phyloP scores from a whole-genome alignment of 1,284 basidiomycete genomes.

The Boletus semigastroideus region DNA sequence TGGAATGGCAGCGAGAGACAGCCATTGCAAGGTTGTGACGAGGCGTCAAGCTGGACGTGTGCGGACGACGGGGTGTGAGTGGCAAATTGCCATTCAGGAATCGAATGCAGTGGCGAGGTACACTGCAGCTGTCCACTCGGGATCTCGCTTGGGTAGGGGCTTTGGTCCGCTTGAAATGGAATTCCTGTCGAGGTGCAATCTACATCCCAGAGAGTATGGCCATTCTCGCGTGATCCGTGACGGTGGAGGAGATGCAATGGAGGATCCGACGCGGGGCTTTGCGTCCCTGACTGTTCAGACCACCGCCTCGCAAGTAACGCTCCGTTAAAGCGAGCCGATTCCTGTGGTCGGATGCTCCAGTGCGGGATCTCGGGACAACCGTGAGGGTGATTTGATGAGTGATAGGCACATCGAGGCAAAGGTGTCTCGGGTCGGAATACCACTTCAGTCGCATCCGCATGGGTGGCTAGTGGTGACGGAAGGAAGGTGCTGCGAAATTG shows the following conservation, averaged over 20 bases:
- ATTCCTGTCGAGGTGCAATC: not conserved
- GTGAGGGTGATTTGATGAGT: not conserved
- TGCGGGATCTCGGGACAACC: not conserved
- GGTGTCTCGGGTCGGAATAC: not conserved
- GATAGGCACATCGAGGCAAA: constrained; percentile 2
- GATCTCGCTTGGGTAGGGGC: not conserved
- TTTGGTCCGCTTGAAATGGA: not conserved
- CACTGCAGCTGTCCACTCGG: constrained; percentile 3
- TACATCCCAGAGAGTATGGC: constrained; percentile 4
- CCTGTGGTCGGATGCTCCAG: constrained; percentile 1
- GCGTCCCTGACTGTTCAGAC: not conserved
- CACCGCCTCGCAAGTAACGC: not conserved
- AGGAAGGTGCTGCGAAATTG: constrained; percentile 7
- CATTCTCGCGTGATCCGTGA: not conserved
- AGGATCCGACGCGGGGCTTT: not conserved
- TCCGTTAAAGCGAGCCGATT: not conserved
- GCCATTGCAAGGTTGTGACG: not conserved
- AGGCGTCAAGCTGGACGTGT: not conserved
- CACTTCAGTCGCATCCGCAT: not conserved
- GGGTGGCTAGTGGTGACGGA: constrained; percentile 12
- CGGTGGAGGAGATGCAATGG: not conserved
- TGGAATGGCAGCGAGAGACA: constrained; percentile 2
- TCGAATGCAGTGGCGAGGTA: not conserved
- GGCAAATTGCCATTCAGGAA: constrained; percentile 11
- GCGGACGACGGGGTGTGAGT: not conserved